These are phyloP conservation scores for Zymoseptoria brevis DNA, from an alignment of 2,329 filamentous ascomycete species.

Conservation along the genomic window DNA sequence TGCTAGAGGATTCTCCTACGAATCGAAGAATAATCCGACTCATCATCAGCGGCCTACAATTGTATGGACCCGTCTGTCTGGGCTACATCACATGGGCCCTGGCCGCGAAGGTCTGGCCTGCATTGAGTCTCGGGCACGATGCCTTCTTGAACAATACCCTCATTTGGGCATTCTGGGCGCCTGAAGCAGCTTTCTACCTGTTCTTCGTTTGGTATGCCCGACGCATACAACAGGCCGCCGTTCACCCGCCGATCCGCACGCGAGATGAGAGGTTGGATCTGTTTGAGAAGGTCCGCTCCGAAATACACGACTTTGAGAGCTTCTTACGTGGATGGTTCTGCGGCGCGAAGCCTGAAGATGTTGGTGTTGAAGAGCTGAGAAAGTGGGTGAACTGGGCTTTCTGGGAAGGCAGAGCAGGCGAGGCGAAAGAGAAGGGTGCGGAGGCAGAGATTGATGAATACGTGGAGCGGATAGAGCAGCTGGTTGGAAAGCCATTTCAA, in stretches of 20 bases:
- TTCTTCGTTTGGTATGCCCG: constrained; percentile 46
- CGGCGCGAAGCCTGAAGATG: constrained; percentile 49
- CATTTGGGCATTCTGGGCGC: constrained; percentile 38
- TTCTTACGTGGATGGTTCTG: constrained; percentile 61
- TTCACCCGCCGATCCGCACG: constrained; percentile 42
- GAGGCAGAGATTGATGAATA: constrained; percentile 52
- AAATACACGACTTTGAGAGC: constrained; percentile 46
- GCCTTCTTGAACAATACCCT: constrained; percentile 11
- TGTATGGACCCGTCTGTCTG: constrained; percentile 16
- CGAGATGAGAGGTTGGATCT: constrained; percentile 45
- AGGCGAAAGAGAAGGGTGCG: constrained; percentile 46
- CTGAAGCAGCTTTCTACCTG: constrained; percentile 50
- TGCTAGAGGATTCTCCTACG: constrained; percentile 17
- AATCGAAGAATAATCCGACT: constrained; percentile 17
- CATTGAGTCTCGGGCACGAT: constrained; percentile 8
- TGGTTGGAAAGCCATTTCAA: constrained; percentile 44
- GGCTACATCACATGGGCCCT: constrained; percentile 17
- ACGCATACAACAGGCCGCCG: constrained; percentile 45
- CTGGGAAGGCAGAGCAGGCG: constrained; percentile 52
- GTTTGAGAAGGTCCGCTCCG: constrained; percentile 49
- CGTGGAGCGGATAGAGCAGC: constrained; percentile 45
- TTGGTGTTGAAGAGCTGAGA: constrained; percentile 58
- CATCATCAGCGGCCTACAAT: constrained; percentile 15
- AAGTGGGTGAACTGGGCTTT: constrained; percentile 64
- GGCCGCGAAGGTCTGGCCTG: constrained; percentile 4